phyloP scores from a whole-genome alignment of 371 early-diverging fungal species.

The Apophysomyces trapeziformis region DNA sequence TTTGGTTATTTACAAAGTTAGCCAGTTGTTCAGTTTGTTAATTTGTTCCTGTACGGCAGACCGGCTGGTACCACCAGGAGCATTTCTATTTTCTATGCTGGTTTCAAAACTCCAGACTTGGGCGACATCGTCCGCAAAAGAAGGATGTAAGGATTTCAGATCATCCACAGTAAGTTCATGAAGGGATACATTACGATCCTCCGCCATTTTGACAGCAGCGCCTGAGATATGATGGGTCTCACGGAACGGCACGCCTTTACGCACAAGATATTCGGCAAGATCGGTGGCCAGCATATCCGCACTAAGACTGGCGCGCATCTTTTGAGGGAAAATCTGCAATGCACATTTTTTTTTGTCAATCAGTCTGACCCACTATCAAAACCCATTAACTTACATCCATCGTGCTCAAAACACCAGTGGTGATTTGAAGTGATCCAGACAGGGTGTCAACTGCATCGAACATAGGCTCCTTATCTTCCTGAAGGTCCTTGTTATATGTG shows the following conservation, averaged over 20 bases:
- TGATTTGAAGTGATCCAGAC: constrained; percentile 87
- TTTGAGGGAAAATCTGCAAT: constrained; percentile 69
- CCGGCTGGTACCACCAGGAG: constrained; percentile 90
- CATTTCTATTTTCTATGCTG: constrained; percentile 86
- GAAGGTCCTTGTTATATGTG: constrained; percentile 98
- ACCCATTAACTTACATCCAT: constrained; percentile 59
- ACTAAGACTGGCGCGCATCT: constrained; percentile 78
- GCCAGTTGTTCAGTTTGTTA: constrained; percentile 68
- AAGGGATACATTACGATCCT: constrained; percentile 77
- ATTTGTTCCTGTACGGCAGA: constrained; percentile 83
- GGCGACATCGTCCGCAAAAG: constrained; percentile 81
- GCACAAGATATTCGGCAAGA: constrained; percentile 95
- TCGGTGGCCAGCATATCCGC: constrained; percentile 97
- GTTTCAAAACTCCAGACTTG: constrained; percentile 86
- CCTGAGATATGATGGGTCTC: constrained; percentile 98
- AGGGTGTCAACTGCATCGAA: constrained; percentile 94
- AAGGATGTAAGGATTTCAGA: constrained; percentile 79
- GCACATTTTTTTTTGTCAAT: neutral
- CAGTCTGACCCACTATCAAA: neutral
- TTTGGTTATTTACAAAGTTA: constrained; percentile 23
- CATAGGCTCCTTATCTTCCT: constrained; percentile 98
- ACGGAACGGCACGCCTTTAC: constrained; percentile 95
- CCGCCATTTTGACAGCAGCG: constrained; percentile 91
- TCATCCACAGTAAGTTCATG: constrained; percentile 74
- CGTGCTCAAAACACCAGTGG: constrained; percentile 88